Conservation (phyloP, 2,329 filamentous ascomycete species). For the Balansia obtecta region DNA sequence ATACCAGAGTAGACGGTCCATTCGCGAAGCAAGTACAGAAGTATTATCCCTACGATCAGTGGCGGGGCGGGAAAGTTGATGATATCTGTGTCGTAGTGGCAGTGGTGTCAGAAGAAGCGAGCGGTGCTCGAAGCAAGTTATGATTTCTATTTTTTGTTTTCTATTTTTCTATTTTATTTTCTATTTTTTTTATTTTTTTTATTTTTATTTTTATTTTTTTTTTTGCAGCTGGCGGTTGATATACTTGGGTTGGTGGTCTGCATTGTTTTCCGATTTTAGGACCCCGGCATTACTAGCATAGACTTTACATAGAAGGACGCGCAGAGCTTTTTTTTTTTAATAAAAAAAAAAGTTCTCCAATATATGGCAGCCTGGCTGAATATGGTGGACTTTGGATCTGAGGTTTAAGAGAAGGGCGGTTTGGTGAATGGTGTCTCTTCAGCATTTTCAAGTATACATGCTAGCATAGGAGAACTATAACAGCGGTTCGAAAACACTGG, state of each 20-base stretch:
- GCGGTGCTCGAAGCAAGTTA: conserved; percentile 20
- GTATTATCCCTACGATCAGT: conserved; percentile 74
- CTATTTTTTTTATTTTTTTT: too few relatives aligned
- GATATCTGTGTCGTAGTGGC: conserved; percentile 84
- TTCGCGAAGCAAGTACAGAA: conserved; percentile 92
- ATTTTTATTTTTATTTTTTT: too few relatives aligned
- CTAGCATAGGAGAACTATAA: too few relatives aligned
- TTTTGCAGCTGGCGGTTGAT: too few relatives aligned
- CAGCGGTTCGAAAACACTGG: too few relatives aligned
- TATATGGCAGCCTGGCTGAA: neutral
- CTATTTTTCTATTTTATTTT: too few relatives aligned
- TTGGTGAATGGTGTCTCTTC: too few relatives aligned
- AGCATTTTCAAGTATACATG: too few relatives aligned
- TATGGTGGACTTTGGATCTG: neutral
- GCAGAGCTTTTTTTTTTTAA: neutral
- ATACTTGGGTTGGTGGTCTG: conserved; percentile 1
- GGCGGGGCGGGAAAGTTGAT: conserved; percentile 86
- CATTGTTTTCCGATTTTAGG: conserved; percentile 4
- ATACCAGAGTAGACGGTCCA: conserved; percentile 72
- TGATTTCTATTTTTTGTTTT: too few relatives aligned
- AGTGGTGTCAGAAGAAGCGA: conserved; percentile 55
- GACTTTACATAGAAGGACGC: neutral
- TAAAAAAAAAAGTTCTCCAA: too few relatives aligned
- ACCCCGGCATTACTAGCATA: neutral
- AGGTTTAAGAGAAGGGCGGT: neutral